Evolutionary conservation across 306 rosid species (phyloP).

Genomic region (Quercus engelmannii): DNA sequence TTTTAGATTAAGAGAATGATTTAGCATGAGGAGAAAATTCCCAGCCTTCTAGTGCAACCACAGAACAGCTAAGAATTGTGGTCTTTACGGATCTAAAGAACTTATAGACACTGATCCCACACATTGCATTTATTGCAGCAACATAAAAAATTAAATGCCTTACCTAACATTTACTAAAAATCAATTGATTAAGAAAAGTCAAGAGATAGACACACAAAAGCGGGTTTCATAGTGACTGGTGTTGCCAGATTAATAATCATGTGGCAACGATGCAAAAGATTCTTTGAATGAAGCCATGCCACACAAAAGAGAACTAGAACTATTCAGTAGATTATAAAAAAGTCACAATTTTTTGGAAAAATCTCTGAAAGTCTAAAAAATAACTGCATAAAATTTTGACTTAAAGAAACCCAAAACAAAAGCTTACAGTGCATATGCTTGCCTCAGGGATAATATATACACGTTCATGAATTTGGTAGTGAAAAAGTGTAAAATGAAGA

Average conservation of each 20-base stretch:
- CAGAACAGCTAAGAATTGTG: slow-evolving; percentile 17
- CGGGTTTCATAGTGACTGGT: slow-evolving; percentile 8
- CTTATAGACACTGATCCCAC: not conserved
- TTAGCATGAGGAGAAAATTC: slow-evolving; percentile 11
- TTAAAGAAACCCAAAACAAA: not conserved
- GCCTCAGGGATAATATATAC: not conserved
- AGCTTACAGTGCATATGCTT: not conserved
- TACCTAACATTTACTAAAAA: not conserved
- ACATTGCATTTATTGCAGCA: not conserved
- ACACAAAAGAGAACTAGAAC: not conserved
- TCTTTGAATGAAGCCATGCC: not conserved
- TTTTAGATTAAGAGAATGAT: not conserved
- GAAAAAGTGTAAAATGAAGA: not conserved
- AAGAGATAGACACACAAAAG: not conserved
- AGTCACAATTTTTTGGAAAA: not conserved
- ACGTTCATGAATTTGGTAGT: not conserved
- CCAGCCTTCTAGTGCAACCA: not conserved
- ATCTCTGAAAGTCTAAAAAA: not conserved
- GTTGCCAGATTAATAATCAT: slow-evolving; percentile 25
- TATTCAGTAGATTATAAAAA: no score
- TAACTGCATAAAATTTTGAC: not conserved
- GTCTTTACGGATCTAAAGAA: not conserved
- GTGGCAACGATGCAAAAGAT: slow-evolving; percentile 7
- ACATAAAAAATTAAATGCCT: not conserved
- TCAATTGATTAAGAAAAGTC: not conserved